Percentiles rank a stretch among this genome's conserved stretches.
phyloP scores from a whole-genome alignment of 2,329 filamentous ascomycete genomes.

The Pyrenophora seminiperda region DNA sequence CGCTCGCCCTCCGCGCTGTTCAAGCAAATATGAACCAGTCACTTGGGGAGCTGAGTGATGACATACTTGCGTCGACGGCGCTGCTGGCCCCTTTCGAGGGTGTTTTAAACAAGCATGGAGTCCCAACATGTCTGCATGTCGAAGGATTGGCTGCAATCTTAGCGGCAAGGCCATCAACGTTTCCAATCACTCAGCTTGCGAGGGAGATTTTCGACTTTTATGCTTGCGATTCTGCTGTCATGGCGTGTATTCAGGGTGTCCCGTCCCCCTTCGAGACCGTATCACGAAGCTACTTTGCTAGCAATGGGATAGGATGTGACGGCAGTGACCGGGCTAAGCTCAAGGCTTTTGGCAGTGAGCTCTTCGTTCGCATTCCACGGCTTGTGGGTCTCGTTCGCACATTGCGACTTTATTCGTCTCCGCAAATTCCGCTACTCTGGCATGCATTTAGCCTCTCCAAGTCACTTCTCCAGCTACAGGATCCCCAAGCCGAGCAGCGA shows the following conservation, averaged over 20 bases:
- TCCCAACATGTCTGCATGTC: slow-evolving; percentile 20
- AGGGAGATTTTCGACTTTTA: slow-evolving; percentile 25
- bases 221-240: slow-evolving; percentile 19
- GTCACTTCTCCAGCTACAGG: slow-evolving; percentile 17
- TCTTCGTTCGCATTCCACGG: slow-evolving; percentile 23
- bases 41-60: slow-evolving; percentile 14
- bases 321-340: slow-evolving; percentile 16
- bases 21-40: slow-evolving; percentile 19
- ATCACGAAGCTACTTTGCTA: slow-evolving; percentile 14
- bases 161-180: slow-evolving; percentile 13
- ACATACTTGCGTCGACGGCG: slow-evolving; percentile 20
- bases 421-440: slow-evolving; percentile 7
- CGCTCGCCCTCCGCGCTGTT: slow-evolving; percentile 20
- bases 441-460: slow-evolving; percentile 15
- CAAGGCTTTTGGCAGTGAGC: slow-evolving; percentile 20
- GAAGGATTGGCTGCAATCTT: slow-evolving; percentile 22
- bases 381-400: slow-evolving; percentile 22
- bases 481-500: slow-evolving; percentile 16
- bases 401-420: slow-evolving; percentile 11
- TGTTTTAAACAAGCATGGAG: slow-evolving; percentile 17
- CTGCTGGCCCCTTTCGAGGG: slow-evolving; percentile 21
- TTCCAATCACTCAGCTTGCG: slow-evolving; percentile 21
- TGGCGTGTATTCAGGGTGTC: slow-evolving; percentile 20
- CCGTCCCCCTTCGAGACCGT: slow-evolving; percentile 20
- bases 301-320: slow-evolving; percentile 5